Base-by-base conservation (phyloP, 2,329 filamentous ascomycete genomes). In the Aspergillus flavus region DNA sequence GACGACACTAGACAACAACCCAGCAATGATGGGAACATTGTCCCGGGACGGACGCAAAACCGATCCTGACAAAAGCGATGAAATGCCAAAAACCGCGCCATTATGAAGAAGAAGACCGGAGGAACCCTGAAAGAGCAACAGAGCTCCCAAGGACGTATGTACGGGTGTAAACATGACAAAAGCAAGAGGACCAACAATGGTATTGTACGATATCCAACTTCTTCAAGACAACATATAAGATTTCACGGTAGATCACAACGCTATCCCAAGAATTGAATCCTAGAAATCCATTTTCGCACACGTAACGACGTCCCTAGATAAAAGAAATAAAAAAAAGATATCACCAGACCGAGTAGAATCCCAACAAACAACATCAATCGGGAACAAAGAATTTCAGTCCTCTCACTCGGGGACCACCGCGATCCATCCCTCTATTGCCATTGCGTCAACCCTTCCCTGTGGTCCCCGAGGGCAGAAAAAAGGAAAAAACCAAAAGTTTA, bases 151-250 rank as follows among this genome's bases (percentile, higher is more conserved):
- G 6, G 80, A 78, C 16, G 84, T 84, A 66, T 85, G 79, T 30
- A 85, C 59, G 0, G 84, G 83, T 0, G 83, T 85, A 67, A 86
- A 85, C 83, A 86, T 85, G 43, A 4, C 19, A 19, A n/a, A 39
- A 39, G 34, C 32, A 34, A 41, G 2, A 41, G n/a, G 16, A 19
- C 19, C 30, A 23, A 36, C 23, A 54, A 54, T 36, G n/a, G 32
- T 12, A 54, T 54, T 36, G 30, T 54, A 11, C 16, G 6, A 9
- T 32, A n/a, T 54, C 28, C 52, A 36, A 11, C 9, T n/a, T 54
- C 19, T 14, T 6, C 21, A 41, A 41, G 16, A 41, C 36, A 10
- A 41, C 36, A 45, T 23, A 12, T 46, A 46, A 23, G 43, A 10
- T 46, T 46, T 46, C 43, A 46, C 5, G 11, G 43, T 46, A 14